Evolutionary conservation across 176 grass and related monocot species (phyloP), one percentile per base, ranked within the genome.

Genomic region (Tuctoria greenei): DNA sequence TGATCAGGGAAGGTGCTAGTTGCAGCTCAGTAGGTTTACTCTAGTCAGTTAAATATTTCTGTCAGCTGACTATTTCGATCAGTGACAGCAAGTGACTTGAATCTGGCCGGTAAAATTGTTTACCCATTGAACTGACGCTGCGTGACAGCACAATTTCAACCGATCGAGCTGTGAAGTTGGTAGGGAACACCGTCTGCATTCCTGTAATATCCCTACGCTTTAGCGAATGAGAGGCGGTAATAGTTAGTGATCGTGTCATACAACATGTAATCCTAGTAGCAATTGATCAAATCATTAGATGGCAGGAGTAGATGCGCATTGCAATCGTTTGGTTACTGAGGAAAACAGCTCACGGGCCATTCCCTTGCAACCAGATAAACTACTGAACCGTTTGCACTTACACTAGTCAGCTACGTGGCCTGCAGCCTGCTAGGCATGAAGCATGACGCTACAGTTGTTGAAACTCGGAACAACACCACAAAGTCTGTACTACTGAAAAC

Each of bases 391-490:
- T 41, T 41, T 9, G 66, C 41, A 61, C 7, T 27, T 71, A 71
- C 40, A 43, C 54, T 2, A 60, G 7, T 8, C 39, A 18, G 66
- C 55, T 18, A 38, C 27, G 13, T 11, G 26, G 16, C 4, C 13
- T 52, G n/a, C 0, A 18, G 16, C 4, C 13, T 52, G n/a, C 0
- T 64, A 21, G 20, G 2, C 23, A 4, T 15, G 23, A 13, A 13
- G 14, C 44, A 42, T 69, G 72, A 75, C 16, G 64, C n/a, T 61
- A 61, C 41, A 76, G 54, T 50, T 41, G 56, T 77, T 77, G 17
- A 37, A 35, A 60, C 21, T 51, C 12, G 47, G 24, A 58, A 23
- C 1, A 56, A 8, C 15, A 21, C 16, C 7, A 60, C 10, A 5
- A 60, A 16, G 31, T 24, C 8, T 39, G 63, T 39, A 68, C 40